Base-by-base conservation (phyloP, 1,284 basidiomycete species). In the Mrakiaceae sp. region DNA sequence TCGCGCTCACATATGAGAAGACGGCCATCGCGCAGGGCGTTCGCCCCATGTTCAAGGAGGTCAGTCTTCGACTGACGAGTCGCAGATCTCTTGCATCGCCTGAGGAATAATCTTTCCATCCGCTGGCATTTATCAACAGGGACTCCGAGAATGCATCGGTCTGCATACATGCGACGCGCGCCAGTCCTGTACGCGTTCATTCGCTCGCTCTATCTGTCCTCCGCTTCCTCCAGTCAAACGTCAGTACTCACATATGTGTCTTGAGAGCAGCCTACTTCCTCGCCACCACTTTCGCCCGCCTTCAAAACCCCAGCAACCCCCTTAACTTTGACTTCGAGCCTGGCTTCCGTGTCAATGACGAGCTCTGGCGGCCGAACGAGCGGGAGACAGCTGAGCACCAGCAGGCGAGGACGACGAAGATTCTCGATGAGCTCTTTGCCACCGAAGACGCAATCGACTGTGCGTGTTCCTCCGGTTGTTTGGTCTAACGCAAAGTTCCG, bases 101-200 rank as follows among this genome's bases (percentile, higher is more conserved):
- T 3, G 1, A 40, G 27, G 49, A 10, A 27, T 39, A 27, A 3
- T 58, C 5, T 42, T 42, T 40, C 7, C 11, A 39, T 14, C n/a
- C n/a, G n/a, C 48, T 48, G 5, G 12, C 47, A 14, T 7, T 16
- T 7, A 43, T 12, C 39, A 39, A 1, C 43, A 63, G 57, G 55
- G 56, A 11, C 54, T 64, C 5, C 63, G 63, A 16, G 63, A 64
- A 51, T 42, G 50, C 3, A 60, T 64, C 14, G 63, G 63, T 14
- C 49, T 52, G 3, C 63, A 64, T 39, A 64, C 63, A 14, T 64
- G 63, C 39, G 63, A 64, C 53, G 63, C 44, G 43, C 63, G 51
- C 12, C 57, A 27, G 6, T 44, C 55, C 1, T 49, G 63, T 60
- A 46, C 40, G 49, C 27, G 44, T 6, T 9, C 42, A 0, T 12